These are phyloP conservation scores for Aspergillus novoparasiticus DNA, from an alignment of 2,329 filamentous ascomycete species.

Conservation along the genomic window DNA sequence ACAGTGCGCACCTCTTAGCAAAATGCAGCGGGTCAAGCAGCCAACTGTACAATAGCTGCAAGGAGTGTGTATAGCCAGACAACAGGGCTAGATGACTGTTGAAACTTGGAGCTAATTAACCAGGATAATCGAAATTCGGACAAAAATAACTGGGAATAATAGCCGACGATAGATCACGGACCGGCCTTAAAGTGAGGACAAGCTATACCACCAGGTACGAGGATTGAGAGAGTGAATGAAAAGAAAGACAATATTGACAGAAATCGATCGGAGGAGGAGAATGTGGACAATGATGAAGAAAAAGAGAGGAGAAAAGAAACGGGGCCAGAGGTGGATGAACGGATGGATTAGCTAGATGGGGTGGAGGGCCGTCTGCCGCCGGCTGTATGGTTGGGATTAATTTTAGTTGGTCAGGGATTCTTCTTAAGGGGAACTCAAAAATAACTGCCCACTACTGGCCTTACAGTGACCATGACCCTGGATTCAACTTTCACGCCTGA, in stretches of 20 bases:
- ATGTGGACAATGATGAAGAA: background rate
- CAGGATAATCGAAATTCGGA: background rate
- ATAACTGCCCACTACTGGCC: constrained; percentile 8
- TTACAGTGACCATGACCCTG: background rate
- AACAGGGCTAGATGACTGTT: constrained; percentile 4
- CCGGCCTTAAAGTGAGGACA: constrained; percentile 3
- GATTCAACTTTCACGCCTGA: constrained; percentile 15
- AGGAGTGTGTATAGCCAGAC: constrained; percentile 19
- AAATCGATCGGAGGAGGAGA: background rate
- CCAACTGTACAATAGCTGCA: constrained; percentile 20
- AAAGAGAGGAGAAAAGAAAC: constrained; percentile 2
- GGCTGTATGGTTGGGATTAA: constrained; percentile 12
- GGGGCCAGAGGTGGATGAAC: constrained; percentile 8
- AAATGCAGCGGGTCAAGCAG: constrained; percentile 22
- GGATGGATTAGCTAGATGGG: constrained; percentile 2
- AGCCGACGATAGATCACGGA: constrained; percentile 5
- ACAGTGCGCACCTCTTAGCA: constrained; percentile 17
- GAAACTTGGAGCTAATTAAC: constrained; percentile 4
- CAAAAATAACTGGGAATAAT: constrained; percentile 7
- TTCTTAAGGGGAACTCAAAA: constrained; percentile 21
- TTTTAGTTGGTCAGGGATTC: constrained; percentile 20
- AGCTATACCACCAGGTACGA: background rate
- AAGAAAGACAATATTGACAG: constrained; percentile 5
- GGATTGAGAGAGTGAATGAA: constrained; percentile 10
- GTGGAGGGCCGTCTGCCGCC: background rate